Evolutionary conservation across 306 rosid genomes (phyloP).

Genomic region (Prunus armeniaca): DNA sequence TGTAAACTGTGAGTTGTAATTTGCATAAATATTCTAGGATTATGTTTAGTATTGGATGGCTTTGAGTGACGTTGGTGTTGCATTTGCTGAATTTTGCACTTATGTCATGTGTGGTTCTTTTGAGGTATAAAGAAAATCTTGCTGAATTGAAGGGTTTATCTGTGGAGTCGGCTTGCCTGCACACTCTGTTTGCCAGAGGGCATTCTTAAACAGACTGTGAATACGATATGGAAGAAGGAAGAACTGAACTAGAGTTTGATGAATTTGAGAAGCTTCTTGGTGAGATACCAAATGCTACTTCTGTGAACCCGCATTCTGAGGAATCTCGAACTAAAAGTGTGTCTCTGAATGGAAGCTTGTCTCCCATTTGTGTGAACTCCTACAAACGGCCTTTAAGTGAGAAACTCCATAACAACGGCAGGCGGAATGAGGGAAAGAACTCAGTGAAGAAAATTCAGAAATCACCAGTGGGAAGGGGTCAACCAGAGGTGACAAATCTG

Average conservation of each 20-base stretch:
- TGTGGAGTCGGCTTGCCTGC: slow-evolving; percentile 1
- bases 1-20: background rate
- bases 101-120: background rate
- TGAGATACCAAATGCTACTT: slow-evolving; percentile 48
- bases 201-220: background rate
- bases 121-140: background rate
- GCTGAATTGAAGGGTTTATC: slow-evolving; percentile 6
- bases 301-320: slow-evolving; percentile 32
- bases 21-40: background rate
- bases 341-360: slow-evolving; percentile 20
- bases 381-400: slow-evolving; percentile 24
- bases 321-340: slow-evolving; percentile 20
- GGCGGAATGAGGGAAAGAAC: slow-evolving; percentile 34
- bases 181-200: slow-evolving; percentile 5
- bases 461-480: slow-evolving; percentile 25
- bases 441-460: slow-evolving; percentile 24
- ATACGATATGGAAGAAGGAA: slow-evolving; percentile 23
- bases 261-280: slow-evolving; percentile 50
- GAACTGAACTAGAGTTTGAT: slow-evolving; percentile 36
- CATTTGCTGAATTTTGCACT: background rate
- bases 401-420: slow-evolving; percentile 25
- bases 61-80: background rate
- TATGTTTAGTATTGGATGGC: background rate
- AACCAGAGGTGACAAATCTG: slow-evolving; percentile 19
- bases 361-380: slow-evolving; percentile 18